Evolutionary conservation across 1,284 basidiomycete species (phyloP).

Genomic region (Apiotrichum siamense): DNA sequence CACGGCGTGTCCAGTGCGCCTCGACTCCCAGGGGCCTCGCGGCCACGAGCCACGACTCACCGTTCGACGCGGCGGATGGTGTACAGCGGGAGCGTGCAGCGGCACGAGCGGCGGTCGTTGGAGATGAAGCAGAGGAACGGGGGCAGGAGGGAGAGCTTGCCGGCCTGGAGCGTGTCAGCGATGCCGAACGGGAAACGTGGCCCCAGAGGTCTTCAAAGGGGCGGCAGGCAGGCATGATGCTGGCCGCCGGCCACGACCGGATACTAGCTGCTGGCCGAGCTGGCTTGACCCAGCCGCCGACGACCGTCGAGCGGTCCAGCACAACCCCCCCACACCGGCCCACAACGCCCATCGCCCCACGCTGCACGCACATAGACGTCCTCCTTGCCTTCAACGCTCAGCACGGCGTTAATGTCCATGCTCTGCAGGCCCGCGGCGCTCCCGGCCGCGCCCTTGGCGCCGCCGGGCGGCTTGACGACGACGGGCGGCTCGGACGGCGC

Average conservation of each 20-base stretch:
- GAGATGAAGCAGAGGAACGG: constrained; percentile 90
- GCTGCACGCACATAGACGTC: constrained; percentile 79
- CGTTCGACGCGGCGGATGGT: constrained; percentile 94
- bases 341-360: too few relatives aligned
- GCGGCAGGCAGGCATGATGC: too few relatives aligned
- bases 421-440: constrained; percentile 40
- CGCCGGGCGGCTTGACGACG: constrained; percentile 25
- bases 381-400: constrained; percentile 75
- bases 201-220: too few relatives aligned
- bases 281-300: too few relatives aligned
- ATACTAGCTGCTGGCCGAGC: background rate
- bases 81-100: constrained; percentile 85
- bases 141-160: constrained; percentile 80
- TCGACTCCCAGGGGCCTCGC: too few relatives aligned
- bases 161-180: constrained; percentile 57
- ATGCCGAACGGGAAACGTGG: too few relatives aligned
- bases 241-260: too few relatives aligned
- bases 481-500: constrained; percentile 29
- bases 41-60: constrained; percentile 18
- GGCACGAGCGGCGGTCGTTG: constrained; percentile 83
- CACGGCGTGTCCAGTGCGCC: too few relatives aligned
- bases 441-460: constrained; percentile 1
- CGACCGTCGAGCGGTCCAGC: too few relatives aligned
- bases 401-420: constrained; percentile 86
- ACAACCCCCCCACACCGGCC: too few relatives aligned